These are phyloP conservation scores for Penicillium sp. DNA, from an alignment of 2,329 filamentous ascomycete species.

Conservation along the genomic window DNA sequence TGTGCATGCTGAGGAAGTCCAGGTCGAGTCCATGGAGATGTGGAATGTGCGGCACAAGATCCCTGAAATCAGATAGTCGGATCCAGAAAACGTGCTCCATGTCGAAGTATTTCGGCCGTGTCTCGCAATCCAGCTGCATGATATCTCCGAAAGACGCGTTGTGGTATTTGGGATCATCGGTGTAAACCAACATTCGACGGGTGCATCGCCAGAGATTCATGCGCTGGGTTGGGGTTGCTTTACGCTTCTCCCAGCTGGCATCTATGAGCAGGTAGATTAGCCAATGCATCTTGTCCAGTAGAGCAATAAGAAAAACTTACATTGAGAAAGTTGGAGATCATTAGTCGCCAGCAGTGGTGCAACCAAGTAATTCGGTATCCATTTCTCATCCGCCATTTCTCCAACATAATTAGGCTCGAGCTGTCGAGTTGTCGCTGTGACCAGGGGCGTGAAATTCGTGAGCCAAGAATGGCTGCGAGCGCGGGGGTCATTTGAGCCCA, in stretches of 20 bases:
- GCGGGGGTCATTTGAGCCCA: constrained; percentile 47
- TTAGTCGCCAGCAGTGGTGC: constrained; percentile 54
- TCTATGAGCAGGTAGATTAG: constrained; percentile 30
- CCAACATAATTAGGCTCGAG: constrained; percentile 44
- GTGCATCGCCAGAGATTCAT: constrained; percentile 54
- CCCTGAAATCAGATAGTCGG: constrained; percentile 55
- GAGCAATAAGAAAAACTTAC: constrained; percentile 27
- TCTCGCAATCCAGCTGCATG: constrained; percentile 47
- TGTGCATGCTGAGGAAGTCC: constrained; percentile 46
- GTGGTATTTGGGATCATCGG: constrained; percentile 42
- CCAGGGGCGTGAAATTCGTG: constrained; percentile 51
- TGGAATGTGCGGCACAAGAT: constrained; percentile 52
- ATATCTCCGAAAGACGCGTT: constrained; percentile 44
- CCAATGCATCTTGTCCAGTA: not conserved
- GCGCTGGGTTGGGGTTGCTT: constrained; percentile 47
- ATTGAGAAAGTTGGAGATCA: constrained; percentile 54
- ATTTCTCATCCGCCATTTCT: constrained; percentile 48
- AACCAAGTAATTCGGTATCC: constrained; percentile 55
- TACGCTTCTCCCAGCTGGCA: constrained; percentile 51
- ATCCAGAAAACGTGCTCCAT: constrained; percentile 58
- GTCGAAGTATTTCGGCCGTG: constrained; percentile 51
- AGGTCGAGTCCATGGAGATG: constrained; percentile 50
- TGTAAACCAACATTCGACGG: constrained; percentile 49
- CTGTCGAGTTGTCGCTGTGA: constrained; percentile 48
- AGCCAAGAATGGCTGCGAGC: constrained; percentile 50